Evolutionary conservation across 768 basidiomycete species (phyloP).

Genomic region (Suillus bovinus): DNA sequence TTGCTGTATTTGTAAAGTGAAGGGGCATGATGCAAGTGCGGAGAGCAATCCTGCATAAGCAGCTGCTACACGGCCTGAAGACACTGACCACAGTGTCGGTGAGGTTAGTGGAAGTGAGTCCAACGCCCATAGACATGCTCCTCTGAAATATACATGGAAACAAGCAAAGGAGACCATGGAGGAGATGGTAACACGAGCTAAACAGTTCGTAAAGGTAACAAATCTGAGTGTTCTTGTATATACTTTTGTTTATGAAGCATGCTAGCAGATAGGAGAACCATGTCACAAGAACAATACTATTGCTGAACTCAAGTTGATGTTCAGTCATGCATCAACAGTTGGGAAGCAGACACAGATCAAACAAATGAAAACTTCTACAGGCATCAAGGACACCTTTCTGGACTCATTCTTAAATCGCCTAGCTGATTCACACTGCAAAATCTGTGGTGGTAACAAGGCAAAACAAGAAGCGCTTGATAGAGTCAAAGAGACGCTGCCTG

Average conservation of each 20-base stretch:
- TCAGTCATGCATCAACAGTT: background rate
- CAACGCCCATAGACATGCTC: no score
- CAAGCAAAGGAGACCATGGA: conserved; percentile 11
- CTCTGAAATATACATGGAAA: conserved; percentile 6
- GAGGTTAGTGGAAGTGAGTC: background rate
- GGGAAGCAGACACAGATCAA: background rate
- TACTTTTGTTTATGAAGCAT: background rate
- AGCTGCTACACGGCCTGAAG: background rate
- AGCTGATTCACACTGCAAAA: conserved; percentile 1
- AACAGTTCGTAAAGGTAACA: background rate
- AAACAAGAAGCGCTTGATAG: conserved; percentile 2
- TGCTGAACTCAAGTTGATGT: conserved; percentile 4
- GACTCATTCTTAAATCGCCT: conserved; percentile 10
- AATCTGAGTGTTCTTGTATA: background rate
- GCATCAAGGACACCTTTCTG: conserved; percentile 16
- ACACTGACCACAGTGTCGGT: background rate
- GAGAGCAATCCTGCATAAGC: background rate
- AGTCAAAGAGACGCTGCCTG: background rate
- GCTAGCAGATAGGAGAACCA: background rate
- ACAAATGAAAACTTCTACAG: conserved; percentile 3
- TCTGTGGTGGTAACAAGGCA: conserved; percentile 7
- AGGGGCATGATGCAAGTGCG: background rate
- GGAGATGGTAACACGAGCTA: conserved; percentile 6
- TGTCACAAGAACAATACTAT: background rate
- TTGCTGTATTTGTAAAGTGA: conserved; percentile 21